Evolutionary conservation across 192 early-diverging fungal species (phyloP).

Genomic region (Rhizophagus clarus): DNA sequence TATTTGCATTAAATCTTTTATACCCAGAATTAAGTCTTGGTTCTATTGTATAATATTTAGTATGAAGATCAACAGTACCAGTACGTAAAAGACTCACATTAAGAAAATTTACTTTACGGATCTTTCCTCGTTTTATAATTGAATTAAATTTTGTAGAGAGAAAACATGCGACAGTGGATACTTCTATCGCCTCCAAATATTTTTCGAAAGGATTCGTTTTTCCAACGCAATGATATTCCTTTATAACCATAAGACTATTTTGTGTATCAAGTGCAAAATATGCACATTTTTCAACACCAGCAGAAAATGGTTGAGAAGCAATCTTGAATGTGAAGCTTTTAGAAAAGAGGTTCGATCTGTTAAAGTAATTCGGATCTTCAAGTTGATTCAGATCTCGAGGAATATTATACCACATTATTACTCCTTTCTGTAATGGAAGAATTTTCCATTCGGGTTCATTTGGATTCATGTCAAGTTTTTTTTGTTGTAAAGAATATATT

Average conservation of each 20-base stretch:
- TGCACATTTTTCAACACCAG: slow-evolving; percentile 23
- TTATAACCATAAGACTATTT: slow-evolving; percentile 1
- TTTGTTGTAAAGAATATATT: slow-evolving; percentile 1
- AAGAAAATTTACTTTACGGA: too few species aligned
- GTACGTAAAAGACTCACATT: too few species aligned
- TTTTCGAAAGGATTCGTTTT: too few species aligned
- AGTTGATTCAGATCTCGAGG: neutral
- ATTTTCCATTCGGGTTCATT: neutral
- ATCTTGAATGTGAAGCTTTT: slow-evolving; percentile 11
- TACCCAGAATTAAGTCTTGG: slow-evolving; percentile 1
- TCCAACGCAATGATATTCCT: too few species aligned
- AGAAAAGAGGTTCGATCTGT: neutral
- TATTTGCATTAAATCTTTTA: neutral
- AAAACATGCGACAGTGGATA: too few species aligned
- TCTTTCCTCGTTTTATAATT: too few species aligned
- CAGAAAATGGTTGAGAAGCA: slow-evolving; percentile 15
- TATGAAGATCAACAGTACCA: too few species aligned
- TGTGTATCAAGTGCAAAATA: slow-evolving; percentile 10
- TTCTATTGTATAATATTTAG: too few species aligned
- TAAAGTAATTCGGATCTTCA: slow-evolving; percentile 8
- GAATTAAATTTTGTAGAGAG: too few species aligned
- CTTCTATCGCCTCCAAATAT: too few species aligned
- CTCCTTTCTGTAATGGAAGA: neutral
- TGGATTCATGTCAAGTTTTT: neutral
- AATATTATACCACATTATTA: neutral